A percentile compares a stretch with the other conserved stretches of the same genome.
Evolutionary conservation across 2,329 filamentous ascomycete genomes (phyloP).

Genomic region (Penicillium hordei): DNA sequence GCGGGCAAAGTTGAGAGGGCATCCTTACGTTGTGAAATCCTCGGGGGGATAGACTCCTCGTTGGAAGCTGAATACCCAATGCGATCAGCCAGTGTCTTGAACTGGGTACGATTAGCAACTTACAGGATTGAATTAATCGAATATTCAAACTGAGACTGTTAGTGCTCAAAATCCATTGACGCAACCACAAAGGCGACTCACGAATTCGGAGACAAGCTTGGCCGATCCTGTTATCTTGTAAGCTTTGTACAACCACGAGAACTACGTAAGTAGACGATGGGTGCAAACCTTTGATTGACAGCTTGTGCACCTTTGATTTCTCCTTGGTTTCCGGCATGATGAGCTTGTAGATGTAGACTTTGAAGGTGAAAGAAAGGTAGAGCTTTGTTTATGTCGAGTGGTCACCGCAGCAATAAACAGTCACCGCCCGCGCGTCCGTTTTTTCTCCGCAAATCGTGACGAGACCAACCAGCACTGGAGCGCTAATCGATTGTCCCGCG

Average conservation of each 20-base stretch:
- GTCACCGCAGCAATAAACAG: constrained; percentile 38
- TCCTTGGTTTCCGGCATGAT: constrained; percentile 54
- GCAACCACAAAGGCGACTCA: constrained; percentile 50
- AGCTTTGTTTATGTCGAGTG: constrained; percentile 40
- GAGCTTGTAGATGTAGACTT: constrained; percentile 5
- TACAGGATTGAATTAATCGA: constrained; percentile 96
- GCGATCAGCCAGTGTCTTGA: constrained; percentile 18
- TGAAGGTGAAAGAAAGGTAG: constrained; percentile 5
- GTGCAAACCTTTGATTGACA: constrained; percentile 58
- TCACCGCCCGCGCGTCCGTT: constrained; percentile 27
- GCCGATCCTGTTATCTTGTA: constrained; percentile 58
- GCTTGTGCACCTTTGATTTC: constrained; percentile 90
- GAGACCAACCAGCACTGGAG: neutral
- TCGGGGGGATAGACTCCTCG: constrained; percentile 82
- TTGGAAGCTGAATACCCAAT: constrained; percentile 66
- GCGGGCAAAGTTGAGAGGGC: neutral
- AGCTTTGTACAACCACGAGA: constrained; percentile 21
- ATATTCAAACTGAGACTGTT: constrained; percentile 75
- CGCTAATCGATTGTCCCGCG: neutral
- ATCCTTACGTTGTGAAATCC: constrained; percentile 82
- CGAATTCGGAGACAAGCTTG: constrained; percentile 92
- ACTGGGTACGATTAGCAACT: constrained; percentile 26
- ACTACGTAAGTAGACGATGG: neutral
- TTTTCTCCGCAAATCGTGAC: constrained; percentile 36
- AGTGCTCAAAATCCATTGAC: constrained; percentile 4